Evolutionary conservation across 2,329 filamentous ascomycete species (phyloP).

Genomic region (Pseudocercospora vitis): DNA sequence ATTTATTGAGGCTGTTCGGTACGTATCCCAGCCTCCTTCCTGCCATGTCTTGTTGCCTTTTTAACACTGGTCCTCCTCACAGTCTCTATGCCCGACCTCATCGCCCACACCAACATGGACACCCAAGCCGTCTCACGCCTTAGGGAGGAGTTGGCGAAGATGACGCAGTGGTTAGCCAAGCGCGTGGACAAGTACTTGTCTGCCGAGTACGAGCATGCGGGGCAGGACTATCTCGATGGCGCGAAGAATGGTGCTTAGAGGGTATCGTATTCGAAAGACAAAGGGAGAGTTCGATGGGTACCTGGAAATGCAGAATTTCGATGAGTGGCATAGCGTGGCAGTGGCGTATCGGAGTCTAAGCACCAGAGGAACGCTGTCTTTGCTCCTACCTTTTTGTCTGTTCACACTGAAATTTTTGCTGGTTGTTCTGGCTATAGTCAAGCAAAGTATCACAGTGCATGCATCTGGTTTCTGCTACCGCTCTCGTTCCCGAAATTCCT

Average conservation of each 20-base stretch:
- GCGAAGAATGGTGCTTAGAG: slow-evolving; percentile 26
- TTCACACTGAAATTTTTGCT: too few species aligned
- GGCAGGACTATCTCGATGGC: slow-evolving; percentile 66
- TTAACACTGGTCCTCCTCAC: too few species aligned
- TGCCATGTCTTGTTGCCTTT: too few species aligned
- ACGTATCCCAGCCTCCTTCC: too few species aligned
- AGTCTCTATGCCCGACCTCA: slow-evolving; percentile 89
- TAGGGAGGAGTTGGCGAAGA: slow-evolving; percentile 82
- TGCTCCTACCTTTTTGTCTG: too few species aligned
- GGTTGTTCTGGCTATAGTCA: too few species aligned
- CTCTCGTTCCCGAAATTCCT: too few species aligned
- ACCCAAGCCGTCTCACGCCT: slow-evolving; percentile 83
- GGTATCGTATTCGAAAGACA: too few species aligned
- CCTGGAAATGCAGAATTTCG: too few species aligned
- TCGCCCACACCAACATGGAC: slow-evolving; percentile 98
- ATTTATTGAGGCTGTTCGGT: slow-evolving; percentile 87
- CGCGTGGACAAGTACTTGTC: slow-evolving; percentile 77
- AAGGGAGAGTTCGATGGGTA: too few species aligned
- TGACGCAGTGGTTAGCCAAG: slow-evolving; percentile 80
- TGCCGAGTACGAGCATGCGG: slow-evolving; percentile 70
- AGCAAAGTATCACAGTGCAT: too few species aligned
- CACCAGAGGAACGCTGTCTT: not conserved
- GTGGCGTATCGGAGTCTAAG: not conserved
- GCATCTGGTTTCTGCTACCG: too few species aligned
- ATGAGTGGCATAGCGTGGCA: not conserved